Conservation (phyloP, 768 basidiomycete species). For the Panaeolus papilionaceus region DNA sequence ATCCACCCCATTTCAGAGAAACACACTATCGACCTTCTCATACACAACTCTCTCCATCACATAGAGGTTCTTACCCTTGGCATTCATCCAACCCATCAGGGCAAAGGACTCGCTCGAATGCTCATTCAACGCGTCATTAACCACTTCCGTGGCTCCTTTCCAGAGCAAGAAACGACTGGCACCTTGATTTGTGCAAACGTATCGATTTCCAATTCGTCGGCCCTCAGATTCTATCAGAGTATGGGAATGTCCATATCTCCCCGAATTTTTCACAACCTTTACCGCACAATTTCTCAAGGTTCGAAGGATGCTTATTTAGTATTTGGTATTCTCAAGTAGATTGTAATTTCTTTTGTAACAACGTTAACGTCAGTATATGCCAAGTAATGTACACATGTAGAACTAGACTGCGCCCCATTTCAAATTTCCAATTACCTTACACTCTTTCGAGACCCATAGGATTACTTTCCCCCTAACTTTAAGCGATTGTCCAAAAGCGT, state of each 20-base stretch:
- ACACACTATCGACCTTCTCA: neutral
- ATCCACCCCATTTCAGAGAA: neutral
- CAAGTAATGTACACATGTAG: neutral
- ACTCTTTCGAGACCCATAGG: neutral
- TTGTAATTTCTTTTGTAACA: slow-evolving; percentile 18
- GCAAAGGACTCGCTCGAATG: slow-evolving; percentile 48
- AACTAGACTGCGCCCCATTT: neutral
- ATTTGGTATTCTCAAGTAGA: slow-evolving; percentile 37
- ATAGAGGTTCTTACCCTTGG: slow-evolving; percentile 60
- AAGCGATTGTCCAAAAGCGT: neutral
- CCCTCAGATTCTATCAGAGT: slow-evolving; percentile 49
- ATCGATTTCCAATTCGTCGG: slow-evolving; percentile 47
- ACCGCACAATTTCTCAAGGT: slow-evolving; percentile 40
- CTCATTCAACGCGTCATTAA: slow-evolving; percentile 43
- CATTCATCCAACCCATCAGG: slow-evolving; percentile 50
- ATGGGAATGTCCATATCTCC: slow-evolving; percentile 45
- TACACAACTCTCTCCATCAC: neutral
- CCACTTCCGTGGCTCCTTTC: slow-evolving; percentile 35
- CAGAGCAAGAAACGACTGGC: slow-evolving; percentile 28
- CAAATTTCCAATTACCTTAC: neutral
- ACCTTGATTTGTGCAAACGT: slow-evolving; percentile 50
- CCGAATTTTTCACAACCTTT: slow-evolving; percentile 44
- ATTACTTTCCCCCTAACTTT: slow-evolving; percentile 14
- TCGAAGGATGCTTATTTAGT: slow-evolving; percentile 51
- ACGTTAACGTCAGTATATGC: neutral